These are phyloP conservation scores for Solanum appendiculatum DNA, from an alignment of 257 asterid species.

Conservation along the genomic window DNA sequence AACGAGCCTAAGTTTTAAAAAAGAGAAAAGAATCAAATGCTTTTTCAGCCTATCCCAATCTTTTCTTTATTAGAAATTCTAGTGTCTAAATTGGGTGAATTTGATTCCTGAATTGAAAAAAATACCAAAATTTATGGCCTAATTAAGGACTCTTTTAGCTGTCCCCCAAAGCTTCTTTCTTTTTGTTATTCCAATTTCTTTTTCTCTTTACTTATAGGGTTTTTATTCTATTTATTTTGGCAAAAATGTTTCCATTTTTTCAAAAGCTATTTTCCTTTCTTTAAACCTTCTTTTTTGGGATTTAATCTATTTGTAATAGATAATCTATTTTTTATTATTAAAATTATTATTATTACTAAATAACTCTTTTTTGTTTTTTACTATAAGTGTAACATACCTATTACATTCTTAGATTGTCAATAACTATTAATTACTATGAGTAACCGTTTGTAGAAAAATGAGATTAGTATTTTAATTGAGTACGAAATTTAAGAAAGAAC, in stretches of 20 bases:
- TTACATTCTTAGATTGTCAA: neutral
- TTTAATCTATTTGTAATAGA: neutral
- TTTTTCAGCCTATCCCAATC: neutral
- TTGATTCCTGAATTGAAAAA: conserved; percentile 14
- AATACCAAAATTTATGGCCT: conserved; percentile 10
- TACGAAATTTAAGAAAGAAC: neutral
- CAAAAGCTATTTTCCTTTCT: neutral
- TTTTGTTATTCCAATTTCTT: neutral
- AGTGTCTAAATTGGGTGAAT: neutral
- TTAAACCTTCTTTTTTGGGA: neutral
- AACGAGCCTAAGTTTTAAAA: too few relatives aligned
- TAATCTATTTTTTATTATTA: neutral
- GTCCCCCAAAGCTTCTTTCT: neutral
- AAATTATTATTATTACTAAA: too few relatives aligned
- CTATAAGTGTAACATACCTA: neutral
- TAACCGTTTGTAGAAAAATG: neutral
- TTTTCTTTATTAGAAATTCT: neutral
- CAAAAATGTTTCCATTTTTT: conserved; percentile 21
- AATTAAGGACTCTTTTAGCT: neutral
- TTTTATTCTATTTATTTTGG: conserved; percentile 35
- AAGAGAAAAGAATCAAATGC: neutral
- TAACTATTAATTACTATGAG: neutral
- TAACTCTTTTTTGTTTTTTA: neutral
- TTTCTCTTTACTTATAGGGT: neutral
- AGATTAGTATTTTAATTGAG: neutral